A percentile compares a stretch with the other conserved stretches of the same genome.
These are phyloP conservation scores for Syzygium aqueum DNA, from an alignment of 345 rosid species.

Conservation along the genomic window DNA sequence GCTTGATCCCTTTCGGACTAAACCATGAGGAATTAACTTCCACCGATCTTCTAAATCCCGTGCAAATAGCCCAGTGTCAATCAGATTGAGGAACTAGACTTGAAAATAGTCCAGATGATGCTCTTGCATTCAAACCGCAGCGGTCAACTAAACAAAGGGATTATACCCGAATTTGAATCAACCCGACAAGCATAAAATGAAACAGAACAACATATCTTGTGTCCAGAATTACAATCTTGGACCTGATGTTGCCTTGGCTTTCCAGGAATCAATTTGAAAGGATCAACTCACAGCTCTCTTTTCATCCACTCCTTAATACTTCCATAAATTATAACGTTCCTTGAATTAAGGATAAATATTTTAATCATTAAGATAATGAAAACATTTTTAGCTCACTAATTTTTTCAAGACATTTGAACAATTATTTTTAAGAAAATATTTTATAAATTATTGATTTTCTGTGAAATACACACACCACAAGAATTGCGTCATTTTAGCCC, in stretches of 20 bases:
- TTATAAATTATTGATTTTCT: neutral
- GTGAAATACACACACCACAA: accelerated
- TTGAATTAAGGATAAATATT: neutral
- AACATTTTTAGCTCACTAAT: accelerated
- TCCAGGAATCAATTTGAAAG: neutral
- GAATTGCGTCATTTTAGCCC: too few species aligned
- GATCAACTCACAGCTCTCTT: neutral
- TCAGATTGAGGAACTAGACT: neutral
- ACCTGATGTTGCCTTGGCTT: neutral
- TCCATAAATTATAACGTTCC: neutral
- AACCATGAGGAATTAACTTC: neutral
- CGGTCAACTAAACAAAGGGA: neutral
- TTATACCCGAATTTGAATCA: accelerated
- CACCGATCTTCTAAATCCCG: neutral
- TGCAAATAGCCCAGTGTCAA: neutral
- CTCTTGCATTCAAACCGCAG: neutral
- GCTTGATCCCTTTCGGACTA: neutral
- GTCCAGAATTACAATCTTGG: neutral
- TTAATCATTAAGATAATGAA: neutral
- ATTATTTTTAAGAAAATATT: neutral
- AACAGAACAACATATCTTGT: neutral
- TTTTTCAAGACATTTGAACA: accelerated
- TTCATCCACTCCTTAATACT: neutral
- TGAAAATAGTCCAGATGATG: neutral
- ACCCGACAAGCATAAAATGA: neutral